Conservation (phyloP, 2,329 filamentous ascomycete genomes). For the Grosmannia serpens region DNA sequence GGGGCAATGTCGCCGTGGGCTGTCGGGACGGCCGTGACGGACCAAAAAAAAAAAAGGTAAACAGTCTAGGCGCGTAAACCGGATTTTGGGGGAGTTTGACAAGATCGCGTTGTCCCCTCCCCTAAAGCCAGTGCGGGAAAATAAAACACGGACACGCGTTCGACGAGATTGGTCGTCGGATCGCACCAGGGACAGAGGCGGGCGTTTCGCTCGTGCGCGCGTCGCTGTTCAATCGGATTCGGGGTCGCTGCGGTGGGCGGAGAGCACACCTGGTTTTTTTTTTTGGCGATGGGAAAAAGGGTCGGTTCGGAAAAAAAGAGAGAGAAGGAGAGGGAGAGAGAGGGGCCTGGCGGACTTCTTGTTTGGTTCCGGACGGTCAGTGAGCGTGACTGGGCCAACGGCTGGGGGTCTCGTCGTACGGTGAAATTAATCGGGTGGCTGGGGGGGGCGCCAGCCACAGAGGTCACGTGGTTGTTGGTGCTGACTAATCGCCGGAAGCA, state of each 20-base stretch:
- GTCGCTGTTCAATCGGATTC: too few relatives aligned
- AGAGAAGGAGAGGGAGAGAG: not conserved
- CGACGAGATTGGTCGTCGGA: too few relatives aligned
- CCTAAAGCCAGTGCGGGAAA: not conserved
- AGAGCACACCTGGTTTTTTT: too few relatives aligned
- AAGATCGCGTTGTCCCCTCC: not conserved
- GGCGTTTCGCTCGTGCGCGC: not conserved
- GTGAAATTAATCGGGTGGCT: slow-evolving; percentile 16
- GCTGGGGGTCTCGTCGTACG: not conserved
- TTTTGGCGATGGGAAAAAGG: not conserved
- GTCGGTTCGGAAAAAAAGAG: not conserved
- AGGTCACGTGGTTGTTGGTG: not conserved
- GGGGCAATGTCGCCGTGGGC: too few relatives aligned
- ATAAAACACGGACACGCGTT: not conserved
- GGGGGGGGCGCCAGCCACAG: slow-evolving; percentile 7
- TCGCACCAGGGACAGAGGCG: not conserved
- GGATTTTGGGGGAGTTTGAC: too few relatives aligned
- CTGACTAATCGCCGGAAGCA: not conserved
- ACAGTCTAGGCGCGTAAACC: slow-evolving; percentile 1
- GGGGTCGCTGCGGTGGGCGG: too few relatives aligned
- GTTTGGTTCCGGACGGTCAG: not conserved
- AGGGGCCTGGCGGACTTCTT: not conserved
- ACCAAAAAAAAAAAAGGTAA: slow-evolving; percentile 1
- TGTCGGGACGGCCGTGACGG: not conserved
- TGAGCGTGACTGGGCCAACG: too few relatives aligned